Evolutionary conservation across 495 filamentous ascomycete genomes (phyloP).

Genomic region (Aspergillus avenaceus): DNA sequence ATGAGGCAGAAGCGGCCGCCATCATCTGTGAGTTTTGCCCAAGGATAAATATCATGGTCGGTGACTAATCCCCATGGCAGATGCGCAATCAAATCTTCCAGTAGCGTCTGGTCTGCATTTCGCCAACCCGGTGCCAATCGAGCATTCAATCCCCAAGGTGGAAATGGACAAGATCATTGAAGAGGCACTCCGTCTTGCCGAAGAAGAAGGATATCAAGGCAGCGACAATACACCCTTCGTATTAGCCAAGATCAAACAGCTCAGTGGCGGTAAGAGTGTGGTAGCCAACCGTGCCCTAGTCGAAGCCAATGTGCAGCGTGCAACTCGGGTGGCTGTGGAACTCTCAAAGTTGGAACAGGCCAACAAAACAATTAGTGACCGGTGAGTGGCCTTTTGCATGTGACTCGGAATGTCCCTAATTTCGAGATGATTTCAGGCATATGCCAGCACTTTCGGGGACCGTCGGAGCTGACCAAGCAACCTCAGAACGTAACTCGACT

Average conservation of each 20-base stretch:
- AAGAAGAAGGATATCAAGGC: slow-evolving; percentile 63
- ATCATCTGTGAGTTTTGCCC: slow-evolving; percentile 63
- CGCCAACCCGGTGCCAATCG: slow-evolving; percentile 79
- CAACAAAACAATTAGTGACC: slow-evolving; percentile 23
- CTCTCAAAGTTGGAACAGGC: slow-evolving; percentile 58
- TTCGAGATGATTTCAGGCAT: slow-evolving; percentile 34
- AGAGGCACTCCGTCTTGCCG: slow-evolving; percentile 68
- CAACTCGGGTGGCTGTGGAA: slow-evolving; percentile 74
- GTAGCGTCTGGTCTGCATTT: slow-evolving; percentile 74
- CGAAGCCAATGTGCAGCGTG: slow-evolving; percentile 72
- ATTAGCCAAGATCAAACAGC: slow-evolving; percentile 71
- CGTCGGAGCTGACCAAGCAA: slow-evolving; percentile 24
- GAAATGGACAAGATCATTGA: slow-evolving; percentile 74
- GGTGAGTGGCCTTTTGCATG: slow-evolving; percentile 32
- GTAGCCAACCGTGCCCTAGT: slow-evolving; percentile 74
- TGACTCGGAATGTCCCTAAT: slow-evolving; percentile 26
- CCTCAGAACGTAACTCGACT: slow-evolving; percentile 11
- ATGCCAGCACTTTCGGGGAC: slow-evolving; percentile 35
- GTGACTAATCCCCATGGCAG: slow-evolving; percentile 28
- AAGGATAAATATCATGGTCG: neutral
- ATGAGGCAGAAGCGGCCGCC: slow-evolving; percentile 77
- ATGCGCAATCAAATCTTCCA: slow-evolving; percentile 59
- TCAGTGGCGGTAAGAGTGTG: slow-evolving; percentile 70
- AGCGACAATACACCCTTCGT: slow-evolving; percentile 88
- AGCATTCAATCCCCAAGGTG: slow-evolving; percentile 61